Evolutionary conservation across 345 rosid genomes (phyloP).

Genomic region (Brassica carinata): DNA sequence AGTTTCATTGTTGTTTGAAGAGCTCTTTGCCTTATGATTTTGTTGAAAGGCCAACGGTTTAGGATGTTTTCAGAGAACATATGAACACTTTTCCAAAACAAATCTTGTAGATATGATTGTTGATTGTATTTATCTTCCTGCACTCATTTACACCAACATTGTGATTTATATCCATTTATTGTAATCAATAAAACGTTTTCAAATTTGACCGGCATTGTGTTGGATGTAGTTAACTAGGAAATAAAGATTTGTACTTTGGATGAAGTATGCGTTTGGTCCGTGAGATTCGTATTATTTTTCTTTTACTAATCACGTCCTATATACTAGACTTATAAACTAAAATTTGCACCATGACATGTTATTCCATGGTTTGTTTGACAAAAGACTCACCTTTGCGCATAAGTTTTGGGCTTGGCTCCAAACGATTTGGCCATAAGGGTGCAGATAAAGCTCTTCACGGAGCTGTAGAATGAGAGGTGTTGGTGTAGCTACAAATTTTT

Average conservation of each 20-base stretch:
- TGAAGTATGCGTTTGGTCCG: neutral
- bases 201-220: neutral
- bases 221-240: neutral
- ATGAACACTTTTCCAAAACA: neutral
- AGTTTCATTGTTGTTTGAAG: neutral
- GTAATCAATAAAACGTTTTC: neutral
- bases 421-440: neutral
- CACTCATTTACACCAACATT: neutral
- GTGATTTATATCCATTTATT: neutral
- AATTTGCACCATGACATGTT: neutral
- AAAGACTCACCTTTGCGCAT: neutral
- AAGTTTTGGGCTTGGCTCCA: neutral
- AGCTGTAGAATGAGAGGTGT: neutral
- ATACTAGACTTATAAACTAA: neutral
- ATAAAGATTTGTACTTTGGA: neutral
- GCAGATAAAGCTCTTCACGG: neutral
- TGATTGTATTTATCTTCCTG: neutral
- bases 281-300: neutral
- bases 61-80: neutral
- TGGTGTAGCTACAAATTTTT: neutral
- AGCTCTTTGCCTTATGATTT: neutral
- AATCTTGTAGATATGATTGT: constrained; percentile 1
- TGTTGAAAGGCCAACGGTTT: neutral
- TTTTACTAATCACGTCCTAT: neutral
- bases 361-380: neutral